Evolutionary conservation across 139 green algal genomes (phyloP), one percentile per base, ranked within the genome.

Genomic region (Ulvella scutata): DNA sequence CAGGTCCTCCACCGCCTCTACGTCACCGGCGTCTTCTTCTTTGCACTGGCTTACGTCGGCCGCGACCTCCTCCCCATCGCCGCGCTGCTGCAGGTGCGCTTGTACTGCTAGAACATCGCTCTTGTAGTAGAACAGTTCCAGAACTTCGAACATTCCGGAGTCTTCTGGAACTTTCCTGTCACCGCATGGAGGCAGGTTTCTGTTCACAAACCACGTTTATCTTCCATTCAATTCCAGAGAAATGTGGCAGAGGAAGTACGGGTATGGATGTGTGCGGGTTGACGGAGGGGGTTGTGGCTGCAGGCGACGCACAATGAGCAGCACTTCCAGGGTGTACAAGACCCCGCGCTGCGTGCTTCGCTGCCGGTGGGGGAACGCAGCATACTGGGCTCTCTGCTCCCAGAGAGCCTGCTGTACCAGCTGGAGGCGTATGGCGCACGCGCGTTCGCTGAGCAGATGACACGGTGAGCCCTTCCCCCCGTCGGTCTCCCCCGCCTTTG

Each of bases 391-490:
- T 79, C 78, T 17, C 79, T 96, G 60, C 84, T 98, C 72, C 93
- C 93, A 6, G 91, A 97, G 83, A 90, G 79, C 44, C 84, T 98
- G 76, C 85, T 98, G 34, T 89, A 97, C 78, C 78, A 93, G 39
- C 85, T 98, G 38, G 85, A 92, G 43, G 79, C 75, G 44, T 76
- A 83, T 4, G 85, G 89, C 0, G 62, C 90, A 3, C 78, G 82
- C 6, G 84, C 83, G 1, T 96, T 98, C 85, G 87, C 92, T 0
- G 80, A 81, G 33, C 90, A 67, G 51, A 67, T 67, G 51, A 67
- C 51, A 6, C 51, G 51, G 51, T 67, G 51, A n/a, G 51, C 51
- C n/a, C n/a, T n/a, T n/a, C n/a, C n/a, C n/a, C n/a, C n/a, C n/a
- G n/a, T n/a, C n/a, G n/a, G n/a, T n/a, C n/a, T n/a, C n/a, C n/a